These are phyloP conservation scores for Boletus coccyginus DNA, from an alignment of 768 basidiomycete species.

Conservation along the genomic window DNA sequence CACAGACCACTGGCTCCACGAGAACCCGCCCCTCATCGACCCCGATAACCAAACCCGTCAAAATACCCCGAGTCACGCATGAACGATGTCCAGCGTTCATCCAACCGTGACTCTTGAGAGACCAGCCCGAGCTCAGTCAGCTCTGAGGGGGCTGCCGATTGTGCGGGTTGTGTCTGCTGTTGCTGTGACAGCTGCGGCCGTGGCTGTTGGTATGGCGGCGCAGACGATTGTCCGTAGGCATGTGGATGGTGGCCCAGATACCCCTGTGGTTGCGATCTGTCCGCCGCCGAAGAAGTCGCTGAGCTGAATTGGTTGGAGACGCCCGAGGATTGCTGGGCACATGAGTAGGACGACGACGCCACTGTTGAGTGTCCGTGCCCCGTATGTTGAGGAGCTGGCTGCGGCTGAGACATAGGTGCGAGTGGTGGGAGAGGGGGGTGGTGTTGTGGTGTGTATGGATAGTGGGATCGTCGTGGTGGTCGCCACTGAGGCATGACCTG, in stretches of 20 bases:
- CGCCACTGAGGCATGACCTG: conserved; percentile 24
- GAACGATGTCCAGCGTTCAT: conserved; percentile 60
- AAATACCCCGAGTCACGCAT: conserved; percentile 56
- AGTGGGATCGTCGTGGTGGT: conserved; percentile 27
- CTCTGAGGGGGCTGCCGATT: conserved; percentile 35
- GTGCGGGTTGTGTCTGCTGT: conserved; percentile 1
- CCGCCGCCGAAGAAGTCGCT: conserved; percentile 9
- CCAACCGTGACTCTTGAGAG: conserved; percentile 50
- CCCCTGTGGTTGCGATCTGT: conserved; percentile 6
- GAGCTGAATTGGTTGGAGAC: conserved; percentile 5
- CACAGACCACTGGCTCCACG: neutral
- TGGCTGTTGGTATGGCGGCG: neutral
- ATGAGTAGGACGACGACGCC: conserved; percentile 14
- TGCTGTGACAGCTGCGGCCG: conserved; percentile 3
- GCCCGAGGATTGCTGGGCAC: conserved; percentile 9
- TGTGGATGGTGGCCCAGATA: conserved; percentile 16
- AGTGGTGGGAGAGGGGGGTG: conserved; percentile 8
- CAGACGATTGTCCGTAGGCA: conserved; percentile 15
- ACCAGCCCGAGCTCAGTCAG: conserved; percentile 62
- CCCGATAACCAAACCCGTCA: conserved; percentile 32
- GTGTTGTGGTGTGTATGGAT: conserved; percentile 24
- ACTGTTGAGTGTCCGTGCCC: conserved; percentile 17
- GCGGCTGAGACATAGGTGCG: conserved; percentile 1
- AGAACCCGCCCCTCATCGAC: conserved; percentile 10
- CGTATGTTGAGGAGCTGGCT: conserved; percentile 11